A percentile compares a stretch with the other conserved stretches of the same genome.
Conservation (phyloP, 345 rosid genomes). For the Aethionema arabicum region DNA sequence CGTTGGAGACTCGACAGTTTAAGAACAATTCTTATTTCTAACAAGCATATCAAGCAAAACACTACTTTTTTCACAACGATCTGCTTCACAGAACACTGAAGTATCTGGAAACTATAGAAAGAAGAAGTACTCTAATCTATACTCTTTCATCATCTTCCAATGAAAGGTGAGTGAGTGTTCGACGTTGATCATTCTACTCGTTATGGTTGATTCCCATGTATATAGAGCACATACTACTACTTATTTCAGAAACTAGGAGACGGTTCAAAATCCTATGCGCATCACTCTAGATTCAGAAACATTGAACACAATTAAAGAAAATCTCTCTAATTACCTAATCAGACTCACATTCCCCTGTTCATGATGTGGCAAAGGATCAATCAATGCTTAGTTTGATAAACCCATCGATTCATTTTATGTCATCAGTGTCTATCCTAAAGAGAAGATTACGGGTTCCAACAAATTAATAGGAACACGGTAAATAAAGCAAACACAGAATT, state of each 20-base stretch:
- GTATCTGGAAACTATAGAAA: neutral
- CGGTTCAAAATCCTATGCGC: neutral
- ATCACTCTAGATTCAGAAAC: neutral
- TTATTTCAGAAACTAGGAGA: conserved; percentile 1
- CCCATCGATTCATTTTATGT: neutral
- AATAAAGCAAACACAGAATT: neutral
- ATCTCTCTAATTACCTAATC: neutral
- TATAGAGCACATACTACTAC: conserved; percentile 15
- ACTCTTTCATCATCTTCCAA: neutral
- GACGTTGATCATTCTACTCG: neutral
- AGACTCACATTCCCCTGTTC: neutral
- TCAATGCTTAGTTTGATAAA: neutral
- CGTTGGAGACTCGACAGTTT: too few relatives aligned
- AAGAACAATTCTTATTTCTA: too few relatives aligned
- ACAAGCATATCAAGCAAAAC: too few relatives aligned
- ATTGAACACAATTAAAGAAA: neutral
- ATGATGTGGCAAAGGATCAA: neutral
- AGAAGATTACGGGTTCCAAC: neutral
- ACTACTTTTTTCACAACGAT: too few relatives aligned
- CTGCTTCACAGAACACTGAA: neutral
- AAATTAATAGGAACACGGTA: conserved; percentile 2
- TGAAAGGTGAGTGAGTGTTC: neutral
- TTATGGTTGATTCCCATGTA: neutral
- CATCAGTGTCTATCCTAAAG: neutral
- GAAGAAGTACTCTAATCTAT: neutral